Conservation (phyloP, 805 yeast genomes). For the Saccharomyces mikatae region DNA sequence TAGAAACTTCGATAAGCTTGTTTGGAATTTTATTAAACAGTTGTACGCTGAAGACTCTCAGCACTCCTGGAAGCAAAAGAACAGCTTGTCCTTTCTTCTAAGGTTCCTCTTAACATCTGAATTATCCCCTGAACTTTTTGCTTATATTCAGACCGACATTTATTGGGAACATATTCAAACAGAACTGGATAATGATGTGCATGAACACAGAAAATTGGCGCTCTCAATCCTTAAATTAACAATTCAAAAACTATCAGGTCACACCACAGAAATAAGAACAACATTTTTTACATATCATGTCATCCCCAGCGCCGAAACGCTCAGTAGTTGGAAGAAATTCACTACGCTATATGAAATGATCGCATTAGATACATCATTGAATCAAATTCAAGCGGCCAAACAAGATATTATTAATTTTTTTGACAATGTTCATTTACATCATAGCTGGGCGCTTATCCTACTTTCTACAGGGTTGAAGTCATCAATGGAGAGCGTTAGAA, state of each 20-base stretch:
- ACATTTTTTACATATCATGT: conserved; percentile 12
- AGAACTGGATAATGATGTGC: conserved; percentile 47
- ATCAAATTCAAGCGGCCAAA: conserved; percentile 74
- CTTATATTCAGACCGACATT: conserved; percentile 13
- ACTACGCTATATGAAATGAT: conserved; percentile 70
- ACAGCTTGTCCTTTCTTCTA: conserved; percentile 48
- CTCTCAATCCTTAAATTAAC: conserved; percentile 59
- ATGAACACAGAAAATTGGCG: conserved; percentile 63
- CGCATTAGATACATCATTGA: conserved; percentile 77
- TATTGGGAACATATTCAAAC: conserved; percentile 55
- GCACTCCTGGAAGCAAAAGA: conserved; percentile 30
- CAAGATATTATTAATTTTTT: conserved; percentile 52
- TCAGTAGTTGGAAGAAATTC: conserved; percentile 58
- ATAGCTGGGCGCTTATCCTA: conserved; percentile 67
- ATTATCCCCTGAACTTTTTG: conserved; percentile 3
- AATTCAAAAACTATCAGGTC: conserved; percentile 36
- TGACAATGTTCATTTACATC: conserved; percentile 45
- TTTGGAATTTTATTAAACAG: conserved; percentile 42
- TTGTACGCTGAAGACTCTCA: conserved; percentile 27
- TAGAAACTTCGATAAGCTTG: conserved; percentile 19
- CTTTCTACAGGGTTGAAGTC: conserved; percentile 70
- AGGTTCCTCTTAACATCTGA: conserved; percentile 36
- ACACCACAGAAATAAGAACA: conserved; percentile 6
- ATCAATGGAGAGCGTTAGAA: conserved; percentile 68
- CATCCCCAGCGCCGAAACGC: conserved; percentile 29